Base-by-base conservation (phyloP, 2,329 filamentous ascomycete genomes). In the Nemania diffusa region DNA sequence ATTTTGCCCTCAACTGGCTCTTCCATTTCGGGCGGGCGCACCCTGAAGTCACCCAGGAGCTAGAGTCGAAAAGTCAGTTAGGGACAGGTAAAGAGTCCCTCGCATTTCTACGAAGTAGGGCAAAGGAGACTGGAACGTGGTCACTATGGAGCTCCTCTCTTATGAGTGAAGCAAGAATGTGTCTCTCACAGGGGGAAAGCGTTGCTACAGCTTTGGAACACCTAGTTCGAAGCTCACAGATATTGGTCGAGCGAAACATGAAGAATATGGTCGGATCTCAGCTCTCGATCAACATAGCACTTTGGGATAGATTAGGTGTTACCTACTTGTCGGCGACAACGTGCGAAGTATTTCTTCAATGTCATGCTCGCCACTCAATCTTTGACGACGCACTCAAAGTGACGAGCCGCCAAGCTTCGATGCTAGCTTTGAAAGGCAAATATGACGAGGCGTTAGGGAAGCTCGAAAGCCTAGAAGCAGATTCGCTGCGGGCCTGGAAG, bases 1-100 rank as follows among this genome's bases (percentile, higher is more conserved):
- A 97, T 78, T 98, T 97, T 80, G 92, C 94, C 34, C 87, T 99
- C 68, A 97, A 94, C 76, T 99, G 96, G 96, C 84, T 98, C 2
- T 97, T 97, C 75, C 93, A 97, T 76, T 97, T 97, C 73, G 92
- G 91, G n/a, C 92, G 93, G 75, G 89, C 92, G 0, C 94, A 95
- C 73, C 92, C 94, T 0, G 85, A 88, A 60, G 85, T 93, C n/a
- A 88, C 94, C 71, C 87, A 84, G 56, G 87, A 90, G 58, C 84
- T 91, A 5, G 91, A 90, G 69, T 90, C 91, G 44, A 90, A 87
- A 73, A 92, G 89, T 64, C 90, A 93, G 84, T 82, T 94, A 8
- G 92, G 91, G 0, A 90, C 89, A 37, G 92, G 94, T 60, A 91
- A 91, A 71, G 94, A 97, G 76, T 93, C 90, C 0, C 84, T 97